Conservation (phyloP, 306 rosid genomes). For the Trifolium fragiferum region DNA sequence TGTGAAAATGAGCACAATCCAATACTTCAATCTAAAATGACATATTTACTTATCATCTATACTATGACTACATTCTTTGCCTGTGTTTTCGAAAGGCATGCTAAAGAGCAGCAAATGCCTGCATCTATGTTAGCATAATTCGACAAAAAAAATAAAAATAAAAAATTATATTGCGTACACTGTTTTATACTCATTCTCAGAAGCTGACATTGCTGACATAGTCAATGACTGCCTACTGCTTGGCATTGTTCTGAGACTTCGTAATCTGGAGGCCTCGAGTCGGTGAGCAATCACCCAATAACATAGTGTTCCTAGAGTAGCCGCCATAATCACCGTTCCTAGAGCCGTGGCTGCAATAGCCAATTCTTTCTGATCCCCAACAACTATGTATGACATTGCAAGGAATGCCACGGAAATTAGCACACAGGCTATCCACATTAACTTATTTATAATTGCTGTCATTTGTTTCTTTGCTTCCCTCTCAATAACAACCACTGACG, state of each 20-base stretch:
- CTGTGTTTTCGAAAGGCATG: constrained; percentile 32
- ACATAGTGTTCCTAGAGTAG: constrained; percentile 74
- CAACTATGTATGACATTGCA: constrained; percentile 76
- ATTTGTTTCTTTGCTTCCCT: constrained; percentile 66
- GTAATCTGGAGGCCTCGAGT: constrained; percentile 59
- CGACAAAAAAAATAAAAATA: not conserved
- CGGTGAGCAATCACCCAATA: constrained; percentile 73
- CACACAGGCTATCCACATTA: constrained; percentile 86
- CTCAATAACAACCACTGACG: constrained; percentile 73
- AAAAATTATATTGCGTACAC: constrained; percentile 71
- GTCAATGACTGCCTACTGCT: constrained; percentile 61
- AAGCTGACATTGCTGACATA: constrained; percentile 59
- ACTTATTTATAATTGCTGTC: constrained; percentile 78
- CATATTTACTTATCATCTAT: constrained; percentile 6
- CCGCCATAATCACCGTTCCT: constrained; percentile 78
- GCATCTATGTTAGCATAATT: constrained; percentile 25
- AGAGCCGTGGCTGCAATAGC: constrained; percentile 68
- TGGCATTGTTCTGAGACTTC: constrained; percentile 60
- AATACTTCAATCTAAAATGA: constrained; percentile 8
- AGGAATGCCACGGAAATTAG: constrained; percentile 75
- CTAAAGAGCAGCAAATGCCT: constrained; percentile 31
- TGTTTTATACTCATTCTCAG: constrained; percentile 63
- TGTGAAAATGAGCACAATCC: constrained; percentile 15
- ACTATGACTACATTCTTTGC: constrained; percentile 36
- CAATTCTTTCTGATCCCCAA: constrained; percentile 65